These are phyloP conservation scores for Bacterosira constricta DNA, from an alignment of 108 stramenopile genomes.

Conservation along the genomic window DNA sequence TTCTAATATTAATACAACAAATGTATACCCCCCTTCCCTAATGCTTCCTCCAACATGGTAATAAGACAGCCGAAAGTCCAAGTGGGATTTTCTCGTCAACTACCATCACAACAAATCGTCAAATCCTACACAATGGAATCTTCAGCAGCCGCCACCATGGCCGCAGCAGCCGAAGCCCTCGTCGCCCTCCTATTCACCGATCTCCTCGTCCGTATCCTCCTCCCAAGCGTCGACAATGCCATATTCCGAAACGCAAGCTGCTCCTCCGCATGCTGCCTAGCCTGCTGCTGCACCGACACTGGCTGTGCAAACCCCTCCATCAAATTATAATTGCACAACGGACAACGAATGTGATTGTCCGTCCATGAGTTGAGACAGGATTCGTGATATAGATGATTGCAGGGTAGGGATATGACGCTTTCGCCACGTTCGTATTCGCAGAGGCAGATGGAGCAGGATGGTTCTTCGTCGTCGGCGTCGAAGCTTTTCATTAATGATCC, in stretches of 20 bases:
- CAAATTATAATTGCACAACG: conserved; percentile 87
- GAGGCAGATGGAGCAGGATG: conserved; percentile 86
- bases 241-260: conserved; percentile 28
- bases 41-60: no score
- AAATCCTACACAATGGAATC: conserved; percentile 34
- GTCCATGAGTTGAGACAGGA: conserved; percentile 84
- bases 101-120: no score
- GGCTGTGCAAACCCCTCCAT: conserved; percentile 48
- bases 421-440: conserved; percentile 88
- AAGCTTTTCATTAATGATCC: background rate
- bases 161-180: conserved; percentile 4
- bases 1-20: no score
- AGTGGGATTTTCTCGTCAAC: no score
- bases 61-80: no score
- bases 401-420: conserved; percentile 64
- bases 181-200: conserved; percentile 16
- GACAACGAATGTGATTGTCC: conserved; percentile 74
- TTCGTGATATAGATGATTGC: conserved; percentile 81
- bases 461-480: conserved; percentile 21
- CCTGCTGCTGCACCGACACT: conserved; percentile 9
- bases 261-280: conserved; percentile 15
- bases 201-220: conserved; percentile 32
- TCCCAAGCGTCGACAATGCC: conserved; percentile 25
- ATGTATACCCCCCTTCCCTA: no score
- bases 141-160: conserved; percentile 32